Percentiles rank a stretch among this genome's conserved stretches.
Conservation (phyloP, 1,139 yeast genomes). For the Taphrina populina region DNA sequence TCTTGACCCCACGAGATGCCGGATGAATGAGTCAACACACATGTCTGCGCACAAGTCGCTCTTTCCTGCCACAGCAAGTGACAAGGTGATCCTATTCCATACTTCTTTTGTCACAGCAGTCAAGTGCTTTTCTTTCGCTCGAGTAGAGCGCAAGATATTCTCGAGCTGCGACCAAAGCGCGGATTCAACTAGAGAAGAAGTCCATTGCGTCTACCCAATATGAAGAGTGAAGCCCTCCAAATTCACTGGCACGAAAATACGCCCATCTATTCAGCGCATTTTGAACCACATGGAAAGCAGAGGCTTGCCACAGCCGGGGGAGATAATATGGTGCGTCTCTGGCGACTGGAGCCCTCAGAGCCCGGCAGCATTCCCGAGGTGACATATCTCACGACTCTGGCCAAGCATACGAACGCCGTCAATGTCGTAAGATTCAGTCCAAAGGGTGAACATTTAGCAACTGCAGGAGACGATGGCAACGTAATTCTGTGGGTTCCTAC, state of each 20-base stretch:
- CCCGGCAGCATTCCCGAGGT: constrained; percentile 46
- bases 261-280: constrained; percentile 80
- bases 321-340: constrained; percentile 71
- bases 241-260: constrained; percentile 80
- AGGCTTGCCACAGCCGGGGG: constrained; percentile 87
- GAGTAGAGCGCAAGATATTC: too few species aligned
- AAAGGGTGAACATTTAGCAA: constrained; percentile 61
- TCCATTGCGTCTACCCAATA: not conserved
- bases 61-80: too few species aligned
- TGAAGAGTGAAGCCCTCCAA: constrained; percentile 52
- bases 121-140: too few species aligned
- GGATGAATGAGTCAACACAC: too few species aligned
- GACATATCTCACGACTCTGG: constrained; percentile 70
- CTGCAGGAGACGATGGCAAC: constrained; percentile 94
- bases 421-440: constrained; percentile 82
- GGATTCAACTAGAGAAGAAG: too few species aligned
- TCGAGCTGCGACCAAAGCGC: too few species aligned
- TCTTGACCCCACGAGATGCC: too few species aligned
- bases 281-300: constrained; percentile 56
- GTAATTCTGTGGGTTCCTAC: constrained; percentile 73
- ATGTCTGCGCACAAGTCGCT: too few species aligned
- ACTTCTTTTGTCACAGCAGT: too few species aligned
- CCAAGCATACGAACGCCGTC: constrained; percentile 92
- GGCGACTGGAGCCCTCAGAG: constrained; percentile 25
- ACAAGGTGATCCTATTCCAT: too few species aligned